phyloP scores from a whole-genome alignment of 2,329 filamentous ascomycete species.

The Reticulascus tulasneorum region DNA sequence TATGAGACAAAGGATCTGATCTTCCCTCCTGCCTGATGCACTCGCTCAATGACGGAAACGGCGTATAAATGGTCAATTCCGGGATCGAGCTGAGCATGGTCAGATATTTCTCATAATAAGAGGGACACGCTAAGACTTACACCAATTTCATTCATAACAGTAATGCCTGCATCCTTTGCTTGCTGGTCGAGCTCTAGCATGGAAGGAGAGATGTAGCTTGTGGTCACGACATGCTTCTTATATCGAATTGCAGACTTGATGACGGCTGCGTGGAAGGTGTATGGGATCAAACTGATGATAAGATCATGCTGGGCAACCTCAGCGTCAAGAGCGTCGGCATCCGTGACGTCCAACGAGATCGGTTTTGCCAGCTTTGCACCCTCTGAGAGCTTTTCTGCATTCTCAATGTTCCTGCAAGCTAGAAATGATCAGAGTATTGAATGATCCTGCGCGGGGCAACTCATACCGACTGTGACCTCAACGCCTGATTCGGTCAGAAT shows the following conservation, averaged over 20 bases:
- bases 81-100: no score
- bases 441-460: not conserved
- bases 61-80: constrained; percentile 75
- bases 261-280: constrained; percentile 81
- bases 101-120: no score
- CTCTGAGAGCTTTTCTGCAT: constrained; percentile 68
- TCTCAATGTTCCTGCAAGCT: constrained; percentile 80
- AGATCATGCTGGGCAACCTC: constrained; percentile 77
- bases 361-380: constrained; percentile 70
- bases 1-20: constrained; percentile 77
- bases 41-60: constrained; percentile 80
- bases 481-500: constrained; percentile 58
- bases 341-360: constrained; percentile 79
- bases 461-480: constrained; percentile 61
- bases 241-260: constrained; percentile 90
- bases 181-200: constrained; percentile 85
- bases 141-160: constrained; percentile 96
- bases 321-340: constrained; percentile 72
- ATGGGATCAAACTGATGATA: constrained; percentile 81
- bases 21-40: constrained; percentile 85
- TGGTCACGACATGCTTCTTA: constrained; percentile 97
- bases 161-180: constrained; percentile 87
- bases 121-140: no score
- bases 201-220: constrained; percentile 85
- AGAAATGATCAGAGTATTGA: constrained; percentile 1